Evolutionary conservation across 1,139 yeast species (phyloP).

Genomic region (Candida albicans): DNA sequence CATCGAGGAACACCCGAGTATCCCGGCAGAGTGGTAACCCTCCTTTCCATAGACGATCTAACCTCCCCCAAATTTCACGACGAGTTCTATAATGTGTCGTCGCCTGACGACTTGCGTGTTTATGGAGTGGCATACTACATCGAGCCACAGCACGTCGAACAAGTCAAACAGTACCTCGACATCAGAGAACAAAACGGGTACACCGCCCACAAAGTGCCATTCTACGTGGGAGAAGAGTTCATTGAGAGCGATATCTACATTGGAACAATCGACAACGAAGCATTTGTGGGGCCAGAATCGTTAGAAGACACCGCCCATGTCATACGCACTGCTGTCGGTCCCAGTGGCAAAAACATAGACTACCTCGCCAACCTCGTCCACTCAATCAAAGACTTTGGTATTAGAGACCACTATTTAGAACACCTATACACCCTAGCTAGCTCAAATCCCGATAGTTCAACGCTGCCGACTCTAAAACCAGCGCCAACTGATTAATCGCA

Average conservation of each 20-base stretch:
- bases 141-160: slow-evolving; percentile 59
- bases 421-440: slow-evolving; percentile 15
- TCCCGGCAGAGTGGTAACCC: slow-evolving; percentile 88
- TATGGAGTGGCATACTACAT: slow-evolving; percentile 87
- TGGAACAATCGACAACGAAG: slow-evolving; percentile 77
- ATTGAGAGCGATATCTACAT: slow-evolving; percentile 74
- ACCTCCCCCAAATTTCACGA: slow-evolving; percentile 31
- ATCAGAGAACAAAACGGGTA: slow-evolving; percentile 89
- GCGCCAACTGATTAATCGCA: slow-evolving; percentile 51
- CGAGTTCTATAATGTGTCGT: slow-evolving; percentile 48
- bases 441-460: slow-evolving; percentile 12
- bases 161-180: slow-evolving; percentile 70
- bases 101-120: slow-evolving; percentile 52
- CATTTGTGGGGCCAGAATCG: slow-evolving; percentile 82
- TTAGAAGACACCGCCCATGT: slow-evolving; percentile 57
- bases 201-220: slow-evolving; percentile 66
- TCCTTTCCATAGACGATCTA: slow-evolving; percentile 61
- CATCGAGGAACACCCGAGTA: slow-evolving; percentile 84
- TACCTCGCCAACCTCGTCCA: slow-evolving; percentile 58
- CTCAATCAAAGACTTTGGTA: slow-evolving; percentile 52
- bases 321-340: slow-evolving; percentile 62
- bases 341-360: slow-evolving; percentile 78
- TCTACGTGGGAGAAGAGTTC: slow-evolving; percentile 47
- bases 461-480: slow-evolving; percentile 28
- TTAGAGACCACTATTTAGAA: slow-evolving; percentile 39